Conservation (phyloP, 1,284 basidiomycete genomes). For the Amylostereum chailletii region DNA sequence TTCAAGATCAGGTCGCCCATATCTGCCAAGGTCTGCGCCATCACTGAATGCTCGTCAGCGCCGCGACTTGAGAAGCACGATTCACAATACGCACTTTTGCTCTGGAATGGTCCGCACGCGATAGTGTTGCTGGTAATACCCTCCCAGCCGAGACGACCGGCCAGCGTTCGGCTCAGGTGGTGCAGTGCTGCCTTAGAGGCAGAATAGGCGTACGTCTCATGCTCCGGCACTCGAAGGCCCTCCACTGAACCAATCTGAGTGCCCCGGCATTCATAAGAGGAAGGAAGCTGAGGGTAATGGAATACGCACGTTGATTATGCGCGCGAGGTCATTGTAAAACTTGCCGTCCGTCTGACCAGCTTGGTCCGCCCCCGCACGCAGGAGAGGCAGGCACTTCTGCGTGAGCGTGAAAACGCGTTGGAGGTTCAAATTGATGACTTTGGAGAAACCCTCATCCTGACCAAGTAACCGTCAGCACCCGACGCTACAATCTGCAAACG, state of each 20-base stretch:
- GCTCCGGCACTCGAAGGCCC: constrained; percentile 40
- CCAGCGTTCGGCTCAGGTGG: constrained; percentile 57
- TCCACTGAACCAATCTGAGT: constrained; percentile 60
- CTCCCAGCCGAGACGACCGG: constrained; percentile 48
- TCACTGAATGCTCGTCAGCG: constrained; percentile 33
- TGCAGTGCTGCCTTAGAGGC: constrained; percentile 57
- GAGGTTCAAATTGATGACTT: constrained; percentile 58
- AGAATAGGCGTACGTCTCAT: constrained; percentile 66
- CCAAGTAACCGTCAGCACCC: constrained; percentile 20
- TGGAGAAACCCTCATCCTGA: constrained; percentile 46
- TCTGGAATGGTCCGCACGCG: constrained; percentile 51
- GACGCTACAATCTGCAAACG: background rate
- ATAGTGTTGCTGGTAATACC: constrained; percentile 63
- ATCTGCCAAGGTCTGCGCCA: constrained; percentile 45
- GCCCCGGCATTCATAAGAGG: background rate
- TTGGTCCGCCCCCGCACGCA: constrained; percentile 41
- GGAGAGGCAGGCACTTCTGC: constrained; percentile 56
- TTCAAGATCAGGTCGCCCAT: constrained; percentile 37
- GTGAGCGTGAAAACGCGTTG: constrained; percentile 66
- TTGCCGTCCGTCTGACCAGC: constrained; percentile 20
- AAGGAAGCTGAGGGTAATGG: background rate
- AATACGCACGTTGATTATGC: constrained; percentile 54
- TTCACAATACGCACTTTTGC: constrained; percentile 31
- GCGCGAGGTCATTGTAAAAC: constrained; percentile 39
- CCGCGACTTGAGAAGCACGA: background rate